Conservation (phyloP, 805 yeast species). For the Barnettozyma pratensis region DNA sequence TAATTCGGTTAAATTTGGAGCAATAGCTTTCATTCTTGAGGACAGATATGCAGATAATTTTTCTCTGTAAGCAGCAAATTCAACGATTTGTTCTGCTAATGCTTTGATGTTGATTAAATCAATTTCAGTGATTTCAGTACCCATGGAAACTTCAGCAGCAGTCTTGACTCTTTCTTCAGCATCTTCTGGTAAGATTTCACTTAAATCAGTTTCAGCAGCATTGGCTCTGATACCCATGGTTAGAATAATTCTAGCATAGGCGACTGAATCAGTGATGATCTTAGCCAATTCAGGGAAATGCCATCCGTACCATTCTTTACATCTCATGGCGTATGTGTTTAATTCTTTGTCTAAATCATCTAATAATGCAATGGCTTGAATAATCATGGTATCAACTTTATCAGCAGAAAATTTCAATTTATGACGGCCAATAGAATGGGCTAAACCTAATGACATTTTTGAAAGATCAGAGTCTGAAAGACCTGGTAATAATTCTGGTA, state of each 20-base stretch:
- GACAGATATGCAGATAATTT: conserved; percentile 87
- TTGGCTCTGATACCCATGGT: conserved; percentile 92
- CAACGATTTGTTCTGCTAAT: conserved; percentile 94
- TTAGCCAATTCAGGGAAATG: conserved; percentile 99
- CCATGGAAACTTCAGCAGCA: conserved; percentile 99
- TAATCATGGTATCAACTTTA: conserved; percentile 98
- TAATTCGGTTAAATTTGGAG: conserved; percentile 92
- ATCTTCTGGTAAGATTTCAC: conserved; percentile 89
- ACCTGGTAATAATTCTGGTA: conserved; percentile 94
- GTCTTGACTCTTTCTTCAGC: conserved; percentile 86
- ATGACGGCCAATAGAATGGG: conserved; percentile 98
- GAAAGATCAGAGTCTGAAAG: conserved; percentile 76
- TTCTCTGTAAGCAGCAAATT: conserved; percentile 94
- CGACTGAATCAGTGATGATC: conserved; percentile 92
- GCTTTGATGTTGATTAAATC: conserved; percentile 86
- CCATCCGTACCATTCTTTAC: conserved; percentile 99
- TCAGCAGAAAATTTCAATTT: conserved; percentile 96
- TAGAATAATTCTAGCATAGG: conserved; percentile 90
- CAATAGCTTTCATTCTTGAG: conserved; percentile 97
- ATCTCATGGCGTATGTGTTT: conserved; percentile 97
- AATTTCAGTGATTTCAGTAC: conserved; percentile 93
- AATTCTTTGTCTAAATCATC: conserved; percentile 97
- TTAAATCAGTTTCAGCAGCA: conserved; percentile 85
- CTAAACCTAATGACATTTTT: conserved; percentile 97
- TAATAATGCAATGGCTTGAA: conserved; percentile 94